Conservation (phyloP, 1,284 basidiomycete species). For the Cutaneotrichosporon daszewskae region DNA sequence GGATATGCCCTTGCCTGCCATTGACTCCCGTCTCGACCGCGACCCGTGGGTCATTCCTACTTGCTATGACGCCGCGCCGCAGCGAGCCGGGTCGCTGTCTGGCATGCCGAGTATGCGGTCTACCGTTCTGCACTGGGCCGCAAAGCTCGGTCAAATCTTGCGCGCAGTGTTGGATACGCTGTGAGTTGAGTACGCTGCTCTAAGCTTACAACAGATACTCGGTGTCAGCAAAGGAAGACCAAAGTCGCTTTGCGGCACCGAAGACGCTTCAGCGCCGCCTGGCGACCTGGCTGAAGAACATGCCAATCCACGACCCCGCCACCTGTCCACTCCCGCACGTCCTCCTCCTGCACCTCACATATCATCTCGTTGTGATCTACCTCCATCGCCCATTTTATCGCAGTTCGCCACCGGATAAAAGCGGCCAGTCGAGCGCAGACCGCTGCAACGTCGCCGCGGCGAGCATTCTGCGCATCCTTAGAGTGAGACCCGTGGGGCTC, state of each 20-base stretch:
- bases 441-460: constrained; percentile 18
- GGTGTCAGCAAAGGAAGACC: background rate
- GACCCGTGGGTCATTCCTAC: constrained; percentile 9
- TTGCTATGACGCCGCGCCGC: background rate
- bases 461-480: constrained; percentile 12
- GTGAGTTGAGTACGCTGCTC: background rate
- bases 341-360: constrained; percentile 20
- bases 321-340: constrained; percentile 20
- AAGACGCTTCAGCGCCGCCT: constrained; percentile 9
- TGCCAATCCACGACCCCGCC: constrained; percentile 14
- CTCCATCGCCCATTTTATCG: constrained; percentile 24
- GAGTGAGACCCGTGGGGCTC: background rate
- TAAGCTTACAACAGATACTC: constrained; percentile 6
- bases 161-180: constrained; percentile 14
- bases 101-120: constrained; percentile 16
- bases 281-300: constrained; percentile 12
- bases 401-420: too few species aligned
- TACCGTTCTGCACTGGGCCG: constrained; percentile 22
- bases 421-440: constrained; percentile 3
- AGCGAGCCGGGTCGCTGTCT: background rate
- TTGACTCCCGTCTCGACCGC: constrained; percentile 13
- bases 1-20: constrained; percentile 3
- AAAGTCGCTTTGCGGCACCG: constrained; percentile 1
- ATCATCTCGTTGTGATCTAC: constrained; percentile 17
- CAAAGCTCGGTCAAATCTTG: constrained; percentile 11